A percentile compares a stretch with the other conserved stretches of the same genome.
Conservation (phyloP, 2,329 filamentous ascomycete genomes). For the Colletotrichum liaoningense region DNA sequence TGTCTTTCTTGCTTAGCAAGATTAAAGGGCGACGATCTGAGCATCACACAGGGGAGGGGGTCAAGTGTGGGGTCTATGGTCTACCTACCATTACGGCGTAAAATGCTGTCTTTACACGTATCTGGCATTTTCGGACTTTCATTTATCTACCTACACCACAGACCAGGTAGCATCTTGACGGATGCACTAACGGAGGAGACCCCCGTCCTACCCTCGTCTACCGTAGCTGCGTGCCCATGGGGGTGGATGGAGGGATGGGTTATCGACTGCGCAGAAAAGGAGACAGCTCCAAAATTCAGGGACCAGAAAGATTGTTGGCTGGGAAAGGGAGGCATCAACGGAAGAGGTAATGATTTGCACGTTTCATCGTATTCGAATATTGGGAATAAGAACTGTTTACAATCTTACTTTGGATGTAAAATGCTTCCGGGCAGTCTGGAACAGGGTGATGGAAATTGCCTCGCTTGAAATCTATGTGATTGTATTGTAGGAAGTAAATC, state of each 20-base stretch:
- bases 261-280: background rate
- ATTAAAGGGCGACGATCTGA: slow-evolving; percentile 10
- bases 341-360: background rate
- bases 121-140: background rate
- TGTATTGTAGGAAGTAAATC: background rate
- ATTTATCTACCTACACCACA: background rate
- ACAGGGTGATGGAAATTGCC: background rate
- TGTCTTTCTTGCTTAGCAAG: background rate
- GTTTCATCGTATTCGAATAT: background rate
- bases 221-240: background rate
- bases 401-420: background rate
- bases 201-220: background rate
- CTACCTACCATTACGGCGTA: background rate
- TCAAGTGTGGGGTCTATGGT: background rate
- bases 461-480: background rate
- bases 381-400: background rate
- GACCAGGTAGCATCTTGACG: background rate
- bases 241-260: background rate
- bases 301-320: background rate
- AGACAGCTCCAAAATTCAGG: background rate
- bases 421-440: background rate
- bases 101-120: background rate
- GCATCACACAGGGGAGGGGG: slow-evolving; percentile 4
- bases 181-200: background rate
- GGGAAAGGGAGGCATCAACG: background rate